phyloP scores from a whole-genome alignment of 1,139 yeast genomes.

The Candida sp. region DNA sequence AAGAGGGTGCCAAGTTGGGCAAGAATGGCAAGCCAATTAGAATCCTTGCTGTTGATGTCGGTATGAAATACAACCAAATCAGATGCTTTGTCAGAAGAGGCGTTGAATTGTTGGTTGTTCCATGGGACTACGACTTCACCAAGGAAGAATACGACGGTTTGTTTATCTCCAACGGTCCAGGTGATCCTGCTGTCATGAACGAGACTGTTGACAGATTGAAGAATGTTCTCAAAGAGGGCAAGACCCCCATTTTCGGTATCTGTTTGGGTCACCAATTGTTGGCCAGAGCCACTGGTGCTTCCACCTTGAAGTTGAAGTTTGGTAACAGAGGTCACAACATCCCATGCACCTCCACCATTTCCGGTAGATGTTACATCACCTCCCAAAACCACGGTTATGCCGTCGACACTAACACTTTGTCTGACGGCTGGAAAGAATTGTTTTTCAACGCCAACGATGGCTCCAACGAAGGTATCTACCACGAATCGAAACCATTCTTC shows the following conservation, averaged over 20 bases:
- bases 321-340: slow-evolving; percentile 99
- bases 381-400: slow-evolving; percentile 99
- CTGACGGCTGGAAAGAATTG: slow-evolving; percentile 89
- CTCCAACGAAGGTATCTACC: slow-evolving; percentile 98
- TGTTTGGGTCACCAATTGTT: slow-evolving; percentile 98
- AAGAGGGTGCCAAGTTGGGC: slow-evolving; percentile 53
- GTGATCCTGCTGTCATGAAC: slow-evolving; percentile 93
- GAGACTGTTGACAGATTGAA: slow-evolving; percentile 64
- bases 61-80: slow-evolving; percentile 98
- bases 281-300: slow-evolving; percentile 96
- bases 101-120: slow-evolving; percentile 94
- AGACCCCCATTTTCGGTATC: slow-evolving; percentile 92
- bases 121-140: slow-evolving; percentile 91
- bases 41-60: slow-evolving; percentile 93
- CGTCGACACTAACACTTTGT: slow-evolving; percentile 79
- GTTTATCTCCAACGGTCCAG: slow-evolving; percentile 98
- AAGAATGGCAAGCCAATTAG: slow-evolving; percentile 79
- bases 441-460: slow-evolving; percentile 97
- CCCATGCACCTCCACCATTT: slow-evolving; percentile 92
- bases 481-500: slow-evolving; percentile 85
- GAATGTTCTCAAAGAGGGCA: slow-evolving; percentile 59
- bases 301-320: slow-evolving; percentile 88
- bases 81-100: slow-evolving; percentile 97
- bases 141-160: slow-evolving; percentile 88
- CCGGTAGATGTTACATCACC: slow-evolving; percentile 98